Evolutionary conservation across 805 yeast species (phyloP).

Genomic region (Saccharomyces kudriavzevii): DNA sequence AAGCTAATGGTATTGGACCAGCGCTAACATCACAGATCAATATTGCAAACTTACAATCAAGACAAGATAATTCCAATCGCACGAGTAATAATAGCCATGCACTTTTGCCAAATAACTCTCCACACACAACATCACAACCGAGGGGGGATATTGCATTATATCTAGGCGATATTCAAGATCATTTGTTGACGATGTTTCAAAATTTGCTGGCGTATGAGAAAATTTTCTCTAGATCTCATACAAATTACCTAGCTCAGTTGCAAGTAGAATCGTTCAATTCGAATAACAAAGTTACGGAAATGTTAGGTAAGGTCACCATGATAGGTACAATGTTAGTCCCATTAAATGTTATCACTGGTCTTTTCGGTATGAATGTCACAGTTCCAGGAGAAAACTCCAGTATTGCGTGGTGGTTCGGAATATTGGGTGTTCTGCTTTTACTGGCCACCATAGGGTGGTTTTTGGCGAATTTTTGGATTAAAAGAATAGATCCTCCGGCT

Average conservation of each 20-base stretch:
- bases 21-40: constrained; percentile 35
- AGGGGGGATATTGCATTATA: constrained; percentile 87
- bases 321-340: constrained; percentile 89
- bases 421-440: constrained; percentile 44
- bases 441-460: constrained; percentile 35
- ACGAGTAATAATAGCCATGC: constrained; percentile 2
- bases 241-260: constrained; percentile 86
- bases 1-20: constrained; percentile 36
- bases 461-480: constrained; percentile 37
- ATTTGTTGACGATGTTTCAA: constrained; percentile 91
- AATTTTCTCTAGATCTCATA: constrained; percentile 84
- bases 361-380: constrained; percentile 91
- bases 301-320: constrained; percentile 81
- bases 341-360: constrained; percentile 79
- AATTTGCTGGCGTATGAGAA: constrained; percentile 84
- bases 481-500: constrained; percentile 22
- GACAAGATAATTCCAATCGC: constrained; percentile 2
- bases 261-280: constrained; percentile 88
- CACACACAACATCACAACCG: constrained; percentile 42
- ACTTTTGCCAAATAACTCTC: constrained; percentile 1
- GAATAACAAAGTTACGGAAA: constrained; percentile 75
- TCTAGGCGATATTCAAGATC: constrained; percentile 94
- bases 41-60: constrained; percentile 31
- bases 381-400: constrained; percentile 60
- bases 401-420: constrained; percentile 62